Base-by-base conservation (phyloP, 345 rosid species). In the Gossypium mustelinum region DNA sequence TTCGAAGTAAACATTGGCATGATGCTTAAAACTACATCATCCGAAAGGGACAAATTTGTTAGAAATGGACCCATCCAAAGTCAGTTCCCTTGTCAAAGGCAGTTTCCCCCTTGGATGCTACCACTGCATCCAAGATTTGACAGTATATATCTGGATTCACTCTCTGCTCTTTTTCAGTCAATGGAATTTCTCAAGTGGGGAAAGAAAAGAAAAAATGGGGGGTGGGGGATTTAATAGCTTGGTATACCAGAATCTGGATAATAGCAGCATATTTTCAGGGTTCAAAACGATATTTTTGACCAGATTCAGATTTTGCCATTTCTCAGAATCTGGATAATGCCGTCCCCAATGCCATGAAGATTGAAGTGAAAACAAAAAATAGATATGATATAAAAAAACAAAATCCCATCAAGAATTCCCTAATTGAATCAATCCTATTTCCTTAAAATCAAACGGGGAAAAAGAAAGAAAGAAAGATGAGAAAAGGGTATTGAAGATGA, bases 301-400 rank as follows among this genome's bases (percentile, higher is more conserved):
- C 45, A 58, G 86, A 83, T 81, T 78, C 73, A 81, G 77, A 78
- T 81, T 81, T 84, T 88, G 79, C 85, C 84, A 75, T 50, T 79
- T 82, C 48, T 62, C 56, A 47, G 76, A n/a, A 54, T 17, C 58
- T n/a, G n/a, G 20, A 48, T 11, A 47, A 10, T 65, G 54, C n/a
- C 3, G 12, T 22, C 9, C 9, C 1, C 51, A 25, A 39, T 43
- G 61, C 11, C 12, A 54, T 25, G 22, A 50, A 55, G 55, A 67
- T 55, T 74, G 17, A 60, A 48, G 11, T 66, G 27, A 34, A 34
- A 34, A 34, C 39, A 34, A 34, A 34, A 34, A 34, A 34, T 34
- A 34, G 4, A 52, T 17, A 41, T 64, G 51, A 4, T 11, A n/a
- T 51, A 14, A 57, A 57, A 11, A 45, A 57, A 34, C 5, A 67